phyloP scores from a whole-genome alignment of 768 basidiomycete genomes.

The Inosperma sp. region DNA sequence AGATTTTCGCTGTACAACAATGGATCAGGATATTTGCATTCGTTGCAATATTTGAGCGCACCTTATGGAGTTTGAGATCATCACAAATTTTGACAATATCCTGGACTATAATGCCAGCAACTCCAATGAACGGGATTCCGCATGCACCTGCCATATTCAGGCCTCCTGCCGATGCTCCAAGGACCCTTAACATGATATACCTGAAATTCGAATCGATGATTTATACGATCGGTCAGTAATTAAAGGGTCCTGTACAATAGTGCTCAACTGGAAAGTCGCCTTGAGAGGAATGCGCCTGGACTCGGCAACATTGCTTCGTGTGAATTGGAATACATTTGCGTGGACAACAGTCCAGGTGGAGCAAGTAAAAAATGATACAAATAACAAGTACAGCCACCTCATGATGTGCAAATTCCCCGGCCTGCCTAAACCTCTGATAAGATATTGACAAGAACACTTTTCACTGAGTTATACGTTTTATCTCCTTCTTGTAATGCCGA shows the following conservation, averaged over 20 bases:
- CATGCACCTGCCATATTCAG: conserved; percentile 41
- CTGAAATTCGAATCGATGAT: neutral
- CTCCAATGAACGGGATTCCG: conserved; percentile 44
- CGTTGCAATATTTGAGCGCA: conserved; percentile 16
- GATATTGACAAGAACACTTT: conserved; percentile 53
- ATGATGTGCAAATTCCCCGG: neutral
- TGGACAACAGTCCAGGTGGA: no score
- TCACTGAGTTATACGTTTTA: conserved; percentile 44
- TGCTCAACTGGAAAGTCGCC: no score
- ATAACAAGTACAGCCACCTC: no score
- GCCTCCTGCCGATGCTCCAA: conserved; percentile 23
- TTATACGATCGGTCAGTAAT: neutral
- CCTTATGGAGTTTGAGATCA: conserved; percentile 48
- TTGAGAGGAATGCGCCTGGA: no score
- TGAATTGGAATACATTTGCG: no score
- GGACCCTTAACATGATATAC: conserved; percentile 20
- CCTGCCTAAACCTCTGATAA: conserved; percentile 16
- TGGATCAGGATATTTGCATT: neutral
- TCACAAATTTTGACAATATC: conserved; percentile 44
- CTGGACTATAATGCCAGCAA: conserved; percentile 39
- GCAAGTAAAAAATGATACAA: no score
- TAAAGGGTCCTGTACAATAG: neutral
- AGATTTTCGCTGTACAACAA: conserved; percentile 35
- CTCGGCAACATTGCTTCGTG: no score
- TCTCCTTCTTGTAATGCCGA: conserved; percentile 9